Base-by-base conservation (phyloP, 1,284 basidiomycete species). In the Volvariella surrecta region DNA sequence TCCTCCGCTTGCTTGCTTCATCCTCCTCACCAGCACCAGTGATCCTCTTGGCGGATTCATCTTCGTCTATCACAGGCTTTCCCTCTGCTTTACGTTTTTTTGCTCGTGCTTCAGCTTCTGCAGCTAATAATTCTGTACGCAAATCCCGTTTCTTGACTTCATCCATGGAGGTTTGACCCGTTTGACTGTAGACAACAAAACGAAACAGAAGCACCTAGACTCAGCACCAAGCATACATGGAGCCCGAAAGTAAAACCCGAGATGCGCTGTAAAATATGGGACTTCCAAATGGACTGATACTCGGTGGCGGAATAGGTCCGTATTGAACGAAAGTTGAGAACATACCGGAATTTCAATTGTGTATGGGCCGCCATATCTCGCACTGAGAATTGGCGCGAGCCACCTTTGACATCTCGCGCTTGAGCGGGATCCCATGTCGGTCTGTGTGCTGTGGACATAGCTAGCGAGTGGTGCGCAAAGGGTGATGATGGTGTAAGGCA, bases 301-400 rank as follows among this genome's bases (percentile, higher is more conserved):
- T n/a, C n/a, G n/a, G n/a, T n/a, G n/a, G n/a, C n/a, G n/a, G n/a
- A n/a, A n/a, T n/a, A n/a, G n/a, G n/a, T n/a, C n/a, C 6, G 24
- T 6, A 28, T 28, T 28, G 24, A 28, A 28, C 6, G 24, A 28
- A 28, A 28, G 24, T 28, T 28, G 24, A 28, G n/a, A 32, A 50
- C 70, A 45, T 50, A 88, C 79, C 93, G 80, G 66, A 96, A 97
- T 70, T 97, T 97, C 50, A 97, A 82, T 64, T 94, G 94, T 1
- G 92, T 97, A 61, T 96, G 89, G 3, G 89, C 74, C 2, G 93
- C 89, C 73, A 95, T 86, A 59, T 94, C 89, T 46, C 87, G 78
- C 56, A 88, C 85, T 11, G 89, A 92, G 64, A 84, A 88, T 59
- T 92, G 89, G 49, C 88, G 79, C 38, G 90, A 91, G 45, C 88